phyloP scores from a whole-genome alignment of 2,329 filamentous ascomycete genomes.

The Lasiodiplodia citricola region DNA sequence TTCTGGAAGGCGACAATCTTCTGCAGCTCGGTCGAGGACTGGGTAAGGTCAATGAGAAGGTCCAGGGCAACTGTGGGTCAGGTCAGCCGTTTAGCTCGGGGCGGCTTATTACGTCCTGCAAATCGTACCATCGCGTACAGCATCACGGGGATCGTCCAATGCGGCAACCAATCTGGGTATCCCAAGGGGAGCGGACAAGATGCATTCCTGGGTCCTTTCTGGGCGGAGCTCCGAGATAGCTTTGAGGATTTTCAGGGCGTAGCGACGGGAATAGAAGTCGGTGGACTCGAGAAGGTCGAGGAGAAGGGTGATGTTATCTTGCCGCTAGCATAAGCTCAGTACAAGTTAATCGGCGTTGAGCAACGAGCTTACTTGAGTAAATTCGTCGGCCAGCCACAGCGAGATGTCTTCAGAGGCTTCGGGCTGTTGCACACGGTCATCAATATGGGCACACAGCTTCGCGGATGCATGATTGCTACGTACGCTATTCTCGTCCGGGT shows the following conservation, averaged over 20 bases:
- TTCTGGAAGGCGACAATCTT: conserved; percentile 96
- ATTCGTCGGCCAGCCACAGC: conserved; percentile 95
- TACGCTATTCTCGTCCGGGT: conserved; percentile 66
- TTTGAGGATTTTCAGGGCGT: conserved; percentile 85
- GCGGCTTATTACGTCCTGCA: not conserved
- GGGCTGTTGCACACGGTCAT: conserved; percentile 59
- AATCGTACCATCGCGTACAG: conserved; percentile 74
- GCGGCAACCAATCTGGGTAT: conserved; percentile 84
- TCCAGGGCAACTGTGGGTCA: conserved; percentile 69
- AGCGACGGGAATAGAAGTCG: conserved; percentile 90
- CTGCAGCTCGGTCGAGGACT: conserved; percentile 84
- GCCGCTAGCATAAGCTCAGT: conserved; percentile 69
- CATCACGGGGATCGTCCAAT: conserved; percentile 84
- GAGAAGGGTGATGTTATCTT: conserved; percentile 93
- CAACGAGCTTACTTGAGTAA: conserved; percentile 74
- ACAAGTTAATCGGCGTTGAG: conserved; percentile 33
- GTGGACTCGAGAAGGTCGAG: conserved; percentile 85
- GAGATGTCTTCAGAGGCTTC: conserved; percentile 97
- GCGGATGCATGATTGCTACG: conserved; percentile 36
- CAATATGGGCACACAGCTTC: not conserved
- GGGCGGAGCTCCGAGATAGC: conserved; percentile 85
- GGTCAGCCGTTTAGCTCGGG: conserved; percentile 26
- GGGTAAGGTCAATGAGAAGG: conserved; percentile 87
- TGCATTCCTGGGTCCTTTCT: conserved; percentile 92
- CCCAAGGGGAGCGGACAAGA: conserved; percentile 85